Percentiles rank a stretch among this genome's conserved stretches.
Conservation (phyloP, 2,329 filamentous ascomycete species). For the Diaporthe humulicola region DNA sequence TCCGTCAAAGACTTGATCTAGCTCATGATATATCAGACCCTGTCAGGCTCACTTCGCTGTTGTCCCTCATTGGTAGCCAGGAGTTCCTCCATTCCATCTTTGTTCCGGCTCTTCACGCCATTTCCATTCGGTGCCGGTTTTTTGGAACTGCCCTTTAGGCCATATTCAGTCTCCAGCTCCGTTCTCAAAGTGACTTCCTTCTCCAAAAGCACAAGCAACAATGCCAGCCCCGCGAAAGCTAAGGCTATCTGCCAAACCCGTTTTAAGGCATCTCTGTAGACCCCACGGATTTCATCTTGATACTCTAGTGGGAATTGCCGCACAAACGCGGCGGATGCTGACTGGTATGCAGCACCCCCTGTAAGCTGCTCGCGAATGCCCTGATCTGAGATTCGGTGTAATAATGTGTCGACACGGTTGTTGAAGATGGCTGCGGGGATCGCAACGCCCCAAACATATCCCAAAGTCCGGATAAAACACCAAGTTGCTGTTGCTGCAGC, state of each 20-base stretch:
- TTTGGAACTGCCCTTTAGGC: neutral
- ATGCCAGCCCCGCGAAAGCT: conserved; percentile 23
- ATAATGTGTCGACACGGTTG: conserved; percentile 38
- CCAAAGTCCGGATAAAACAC: conserved; percentile 59
- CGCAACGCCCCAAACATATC: conserved; percentile 59
- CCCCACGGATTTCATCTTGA: conserved; percentile 43
- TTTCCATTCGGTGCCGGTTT: too few relatives aligned
- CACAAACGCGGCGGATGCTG: conserved; percentile 45
- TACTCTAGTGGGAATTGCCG: conserved; percentile 40
- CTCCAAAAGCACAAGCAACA: conserved; percentile 24
- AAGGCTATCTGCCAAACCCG: conserved; percentile 23
- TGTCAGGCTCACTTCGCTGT: too few relatives aligned
- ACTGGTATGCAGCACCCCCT: conserved; percentile 47
- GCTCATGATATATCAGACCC: too few relatives aligned
- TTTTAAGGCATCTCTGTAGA: conserved; percentile 36
- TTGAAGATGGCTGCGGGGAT: conserved; percentile 59
- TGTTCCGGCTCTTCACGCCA: too few relatives aligned
- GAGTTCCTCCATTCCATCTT: too few relatives aligned
- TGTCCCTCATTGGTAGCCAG: too few relatives aligned
- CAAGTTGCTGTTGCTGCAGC: conserved; percentile 54
- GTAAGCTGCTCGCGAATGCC: conserved; percentile 39
- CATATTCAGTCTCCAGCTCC: conserved; percentile 36
- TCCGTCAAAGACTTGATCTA: too few relatives aligned
- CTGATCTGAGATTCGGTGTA: conserved; percentile 41
- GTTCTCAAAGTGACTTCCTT: conserved; percentile 27